Evolutionary conservation across 176 grass and related monocot species (phyloP), one percentile per base, ranked within the genome.

Genomic region (Urochloa ruziziensis): DNA sequence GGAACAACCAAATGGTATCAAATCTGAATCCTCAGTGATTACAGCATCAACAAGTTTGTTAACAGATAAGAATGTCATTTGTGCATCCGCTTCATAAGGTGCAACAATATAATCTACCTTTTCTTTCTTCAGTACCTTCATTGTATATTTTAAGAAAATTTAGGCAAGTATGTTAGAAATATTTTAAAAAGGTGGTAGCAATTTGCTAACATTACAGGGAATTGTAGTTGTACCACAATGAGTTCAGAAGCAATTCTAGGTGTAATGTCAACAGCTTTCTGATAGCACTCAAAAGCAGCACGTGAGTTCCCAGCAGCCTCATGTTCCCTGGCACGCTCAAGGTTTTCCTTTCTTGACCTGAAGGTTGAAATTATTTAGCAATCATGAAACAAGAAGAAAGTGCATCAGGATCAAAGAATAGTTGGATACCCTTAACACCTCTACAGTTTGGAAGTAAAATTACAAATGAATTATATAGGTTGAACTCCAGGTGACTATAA

Each of bases 191-290:
- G 46, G 14, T 53, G 25, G 36, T 59, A 79, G 75, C 46, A 15
- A 57, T n/a, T 74, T 57, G 29, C 70, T 75, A 42, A 62, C 11
- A 52, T 43, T 34, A 53, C 39, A 85, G 75, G 75, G n/a, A 89
- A 77, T 70, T 35, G 62, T 28, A 47, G 23, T 56, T 28, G 7
- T 84, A 98, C 95, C 92, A 93, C 90, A 49, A 98, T 98, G 49
- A 98, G 80, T 80, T 93, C 84, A 73, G 79, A 91, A 71, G 95
- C 95, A 84, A 95, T 95, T 80, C 80, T 86, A 48, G 95, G 95
- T 75, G 95, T 93, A 84, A 98, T 98, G 73, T 98, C 95, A 23
- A 98, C 95, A 91, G 95, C 95, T 78, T 98, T 98, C 77, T 98
- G 95, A 74, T 98, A 98, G 54, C 92, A 95, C 84, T 91, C 75